Conservation (phyloP, 768 basidiomycete genomes). For the Dioszegia crocea region DNA sequence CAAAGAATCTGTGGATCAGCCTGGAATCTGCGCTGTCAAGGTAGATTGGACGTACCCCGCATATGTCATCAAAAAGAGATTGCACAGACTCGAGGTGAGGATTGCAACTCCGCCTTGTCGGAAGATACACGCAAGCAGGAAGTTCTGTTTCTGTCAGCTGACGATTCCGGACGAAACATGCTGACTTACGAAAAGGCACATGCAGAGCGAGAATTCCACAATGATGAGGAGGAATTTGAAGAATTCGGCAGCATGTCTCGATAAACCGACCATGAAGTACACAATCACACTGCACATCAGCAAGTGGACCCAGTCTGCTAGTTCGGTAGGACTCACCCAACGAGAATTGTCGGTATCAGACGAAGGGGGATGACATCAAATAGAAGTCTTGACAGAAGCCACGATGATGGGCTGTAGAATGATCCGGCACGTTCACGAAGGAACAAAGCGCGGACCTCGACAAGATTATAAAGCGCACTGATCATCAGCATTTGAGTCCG, state of each 20-base stretch:
- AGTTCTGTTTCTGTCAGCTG: slow-evolving; percentile 58
- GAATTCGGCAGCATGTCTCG: slow-evolving; percentile 70
- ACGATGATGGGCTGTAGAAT: slow-evolving; percentile 87
- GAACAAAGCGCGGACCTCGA: slow-evolving; percentile 79
- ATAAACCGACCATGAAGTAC: slow-evolving; percentile 72
- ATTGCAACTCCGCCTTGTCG: slow-evolving; percentile 85
- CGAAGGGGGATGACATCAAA: slow-evolving; percentile 88
- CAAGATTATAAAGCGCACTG: slow-evolving; percentile 73
- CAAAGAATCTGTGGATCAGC: slow-evolving; percentile 62
- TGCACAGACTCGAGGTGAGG: slow-evolving; percentile 63
- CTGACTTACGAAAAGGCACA: slow-evolving; percentile 72
- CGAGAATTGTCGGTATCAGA: slow-evolving; percentile 80
- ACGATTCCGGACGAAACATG: not conserved
- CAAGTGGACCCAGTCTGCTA: slow-evolving; percentile 31
- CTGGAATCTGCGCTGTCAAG: slow-evolving; percentile 48
- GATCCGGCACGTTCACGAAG: slow-evolving; percentile 77
- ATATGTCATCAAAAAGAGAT: slow-evolving; percentile 53
- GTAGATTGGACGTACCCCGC: slow-evolving; percentile 37
- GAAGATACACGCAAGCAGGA: slow-evolving; percentile 79
- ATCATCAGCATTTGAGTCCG: not conserved
- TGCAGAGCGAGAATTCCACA: slow-evolving; percentile 73
- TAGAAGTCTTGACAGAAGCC: slow-evolving; percentile 80
- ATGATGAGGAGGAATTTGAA: slow-evolving; percentile 94
- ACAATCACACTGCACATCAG: slow-evolving; percentile 53
- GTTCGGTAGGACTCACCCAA: slow-evolving; percentile 51